Evolutionary conservation across 768 basidiomycete genomes (phyloP), one percentile per base, ranked within the genome.

Genomic region (Inosperma sp.): DNA sequence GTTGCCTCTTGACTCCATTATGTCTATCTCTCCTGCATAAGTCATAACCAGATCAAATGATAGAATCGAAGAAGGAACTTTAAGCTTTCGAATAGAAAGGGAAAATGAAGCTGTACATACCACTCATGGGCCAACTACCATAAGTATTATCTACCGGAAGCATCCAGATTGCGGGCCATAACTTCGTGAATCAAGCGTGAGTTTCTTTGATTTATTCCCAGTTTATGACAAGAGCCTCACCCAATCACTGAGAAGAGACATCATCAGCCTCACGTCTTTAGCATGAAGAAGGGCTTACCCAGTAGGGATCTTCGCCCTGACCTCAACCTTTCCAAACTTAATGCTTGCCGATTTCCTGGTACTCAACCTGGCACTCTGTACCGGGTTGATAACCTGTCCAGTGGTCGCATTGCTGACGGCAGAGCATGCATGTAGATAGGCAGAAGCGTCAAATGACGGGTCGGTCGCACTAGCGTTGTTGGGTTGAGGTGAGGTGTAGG

Each of bases 91-190:
- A n/a, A n/a, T n/a, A n/a, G n/a, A n/a, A n/a, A n/a, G n/a, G n/a
- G n/a, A n/a, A n/a, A n/a, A n/a, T n/a, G n/a, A n/a, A n/a, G 48
- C 29, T 23, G 46, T 63, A n/a, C 77, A 64, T 58, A 76, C 81
- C 83, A 48, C 80, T 82, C 47, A 77, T 56, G 33, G 84, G 84
- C 84, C 84, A 84, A 22, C 78, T 67, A 1, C 87, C 87, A 54
- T 89, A 88, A 22, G 69, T 76, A 59, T 80, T 75, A 59, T 84
- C 76, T 17, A 83, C 81, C 10, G 86, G 86, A 57, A 88, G 75
- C 86, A 88, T 88, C 85, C 86, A 89, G 34, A 90, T 82, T 12
- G 85, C 86, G 36, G 88, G 88, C 88, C 88, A 90, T 44, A 84
- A 71, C 69, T 75, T n/a, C n/a, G n/a, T n/a, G n/a, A n/a, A n/a